Evolutionary conservation across 495 filamentous ascomycete species (phyloP), one percentile per base, ranked within the genome.

Genomic region (Aspergillus mulundensis): DNA sequence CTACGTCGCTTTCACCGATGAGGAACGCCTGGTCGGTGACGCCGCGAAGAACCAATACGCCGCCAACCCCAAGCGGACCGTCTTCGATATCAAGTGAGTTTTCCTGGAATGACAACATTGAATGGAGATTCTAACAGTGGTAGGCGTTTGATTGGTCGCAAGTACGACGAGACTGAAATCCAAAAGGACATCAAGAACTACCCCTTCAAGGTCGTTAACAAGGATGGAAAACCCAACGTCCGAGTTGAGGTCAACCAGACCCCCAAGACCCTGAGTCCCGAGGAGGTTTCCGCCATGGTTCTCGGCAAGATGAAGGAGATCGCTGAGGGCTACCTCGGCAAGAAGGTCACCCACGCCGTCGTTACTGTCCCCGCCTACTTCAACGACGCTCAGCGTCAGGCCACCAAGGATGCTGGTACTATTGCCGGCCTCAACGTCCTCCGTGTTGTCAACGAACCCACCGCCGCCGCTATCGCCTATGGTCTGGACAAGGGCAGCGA

Each of bases 11-110:
- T 99, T 93, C 72, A 99, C 90, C 71, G 93, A 97, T 66, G 94
- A 97, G 60, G 95, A 97, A 73, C 85, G 95, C 63, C 80, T 99
- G 49, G 91, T 99, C 60, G 95, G 95, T 82, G 95, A 97, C 76
- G 93, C 95, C 61, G 95, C 95, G 54, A 99, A 99, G 88, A 97
- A 99, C 79, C 95, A 97, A 82, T 95, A 91, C 68, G 88, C 95
- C 53, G 81, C 89, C 56, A 97, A 99, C 81, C 95, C 95, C 41
- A 72, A 72, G 59, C 81, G 87, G 58, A 97, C 95, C 40, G 81
- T 99, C 68, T 97, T 87, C 68, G 94, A 97, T 66, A 84, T 96
- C 70, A 95, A 95, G 89, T 90, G 75, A 85, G 87, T 82, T 46
- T 7, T 6, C 40, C 41, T 15, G 12, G 12, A 7, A 14, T 14